These are phyloP conservation scores for Suillus weaverae DNA, from an alignment of 768 basidiomycete genomes.

Conservation along the genomic window DNA sequence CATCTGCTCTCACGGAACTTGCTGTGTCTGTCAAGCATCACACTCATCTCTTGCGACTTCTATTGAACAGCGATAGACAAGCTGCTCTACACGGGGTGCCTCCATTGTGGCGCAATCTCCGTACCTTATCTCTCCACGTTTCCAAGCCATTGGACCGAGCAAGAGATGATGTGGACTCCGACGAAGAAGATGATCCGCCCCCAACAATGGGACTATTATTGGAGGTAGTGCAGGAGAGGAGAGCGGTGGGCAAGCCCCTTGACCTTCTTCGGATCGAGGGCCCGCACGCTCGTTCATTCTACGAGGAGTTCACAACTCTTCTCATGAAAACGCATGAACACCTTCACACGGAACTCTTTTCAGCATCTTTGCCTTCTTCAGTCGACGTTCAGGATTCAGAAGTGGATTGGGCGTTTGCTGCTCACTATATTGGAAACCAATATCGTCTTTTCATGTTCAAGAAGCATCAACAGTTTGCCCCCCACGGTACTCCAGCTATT, in stretches of 20 bases:
- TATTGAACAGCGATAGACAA: conserved; percentile 36
- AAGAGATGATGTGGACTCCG: conserved; percentile 31
- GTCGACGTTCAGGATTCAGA: conserved; percentile 22
- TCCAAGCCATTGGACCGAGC: conserved; percentile 29
- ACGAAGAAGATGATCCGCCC: conserved; percentile 33
- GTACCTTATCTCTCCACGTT: conserved; percentile 29
- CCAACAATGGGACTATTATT: conserved; percentile 32
- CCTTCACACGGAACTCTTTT: conserved; percentile 23
- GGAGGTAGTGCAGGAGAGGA: conserved; percentile 33
- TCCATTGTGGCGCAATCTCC: conserved; percentile 33
- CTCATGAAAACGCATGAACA: conserved; percentile 29
- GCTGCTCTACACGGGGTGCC: conserved; percentile 32
- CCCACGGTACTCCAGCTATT: conserved; percentile 11
- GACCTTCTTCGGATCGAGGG: conserved; percentile 29
- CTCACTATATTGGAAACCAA: conserved; percentile 31
- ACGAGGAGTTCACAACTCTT: conserved; percentile 24
- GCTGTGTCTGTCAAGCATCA: conserved; percentile 34
- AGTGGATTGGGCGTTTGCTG: conserved; percentile 28
- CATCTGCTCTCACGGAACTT: conserved; percentile 36
- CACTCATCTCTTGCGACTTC: conserved; percentile 32
- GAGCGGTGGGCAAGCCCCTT: conserved; percentile 29
- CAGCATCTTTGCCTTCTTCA: conserved; percentile 12
- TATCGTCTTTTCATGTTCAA: conserved; percentile 32
- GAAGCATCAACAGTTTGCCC: conserved; percentile 29
- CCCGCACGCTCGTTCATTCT: conserved; percentile 21